Evolutionary conservation across 2,329 filamentous ascomycete genomes (phyloP).

Genomic region (Epichloe coenophiala): DNA sequence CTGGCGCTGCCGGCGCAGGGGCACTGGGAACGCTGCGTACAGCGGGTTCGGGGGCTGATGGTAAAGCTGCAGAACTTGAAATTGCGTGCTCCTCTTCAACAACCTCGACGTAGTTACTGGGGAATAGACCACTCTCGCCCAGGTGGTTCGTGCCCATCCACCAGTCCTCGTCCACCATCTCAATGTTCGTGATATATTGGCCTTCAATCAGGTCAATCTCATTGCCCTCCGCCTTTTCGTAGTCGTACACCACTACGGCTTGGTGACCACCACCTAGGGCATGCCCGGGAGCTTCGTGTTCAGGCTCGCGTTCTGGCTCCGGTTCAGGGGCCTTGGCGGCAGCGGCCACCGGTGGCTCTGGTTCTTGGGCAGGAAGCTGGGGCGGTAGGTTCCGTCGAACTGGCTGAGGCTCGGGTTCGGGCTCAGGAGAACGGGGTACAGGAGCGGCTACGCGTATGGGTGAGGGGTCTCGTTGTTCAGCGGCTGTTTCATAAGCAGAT

Average conservation of each 20-base stretch:
- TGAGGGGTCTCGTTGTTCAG: constrained; percentile 45
- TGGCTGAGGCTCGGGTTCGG: constrained; percentile 33
- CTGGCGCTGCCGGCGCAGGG: constrained; percentile 21
- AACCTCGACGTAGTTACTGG: constrained; percentile 91
- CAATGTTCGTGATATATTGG: constrained; percentile 78
- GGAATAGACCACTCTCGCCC: constrained; percentile 84
- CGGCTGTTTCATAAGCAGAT: constrained; percentile 19
- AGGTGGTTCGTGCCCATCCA: constrained; percentile 86
- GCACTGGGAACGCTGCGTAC: not conserved
- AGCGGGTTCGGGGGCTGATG: constrained; percentile 18
- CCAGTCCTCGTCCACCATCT: constrained; percentile 98
- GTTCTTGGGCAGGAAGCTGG: constrained; percentile 51
- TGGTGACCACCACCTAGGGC: constrained; percentile 43
- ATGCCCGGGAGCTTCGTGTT: constrained; percentile 17
- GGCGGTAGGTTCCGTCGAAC: constrained; percentile 38
- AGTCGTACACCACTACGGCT: constrained; percentile 82
- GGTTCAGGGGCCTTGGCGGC: constrained; percentile 45
- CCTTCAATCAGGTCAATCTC: constrained; percentile 86
- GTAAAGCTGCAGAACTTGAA: constrained; percentile 18
- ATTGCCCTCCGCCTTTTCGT: constrained; percentile 95
- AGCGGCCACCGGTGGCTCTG: constrained; percentile 45
- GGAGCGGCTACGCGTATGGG: constrained; percentile 81
- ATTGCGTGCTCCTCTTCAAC: constrained; percentile 43
- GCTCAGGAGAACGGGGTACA: constrained; percentile 50
- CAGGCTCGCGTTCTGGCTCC: constrained; percentile 25